phyloP scores from a whole-genome alignment of 139 green algal species.

The Micractinium conductrix region DNA sequence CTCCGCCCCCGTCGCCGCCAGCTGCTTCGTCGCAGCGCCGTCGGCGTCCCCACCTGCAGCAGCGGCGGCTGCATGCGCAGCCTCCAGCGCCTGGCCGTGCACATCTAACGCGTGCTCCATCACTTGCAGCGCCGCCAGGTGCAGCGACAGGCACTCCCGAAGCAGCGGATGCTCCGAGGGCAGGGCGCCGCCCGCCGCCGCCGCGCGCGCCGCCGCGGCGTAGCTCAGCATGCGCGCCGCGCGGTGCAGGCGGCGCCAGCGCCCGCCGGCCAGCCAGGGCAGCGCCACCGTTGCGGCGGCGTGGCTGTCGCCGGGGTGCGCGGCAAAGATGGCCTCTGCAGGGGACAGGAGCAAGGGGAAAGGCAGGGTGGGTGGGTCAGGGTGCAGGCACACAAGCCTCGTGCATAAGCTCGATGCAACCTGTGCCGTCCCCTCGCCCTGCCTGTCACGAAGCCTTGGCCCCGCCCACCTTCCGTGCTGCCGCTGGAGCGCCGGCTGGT shows the following conservation, averaged over 20 bases:
- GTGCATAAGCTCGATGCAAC: no score
- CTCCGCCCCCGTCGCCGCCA: not conserved
- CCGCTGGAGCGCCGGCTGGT: not conserved
- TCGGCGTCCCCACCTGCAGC: not conserved
- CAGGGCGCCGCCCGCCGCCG: not conserved
- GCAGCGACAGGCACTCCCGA: slow-evolving; percentile 33
- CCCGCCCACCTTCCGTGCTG: not conserved
- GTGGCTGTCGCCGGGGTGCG: not conserved
- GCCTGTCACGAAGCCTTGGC: no score
- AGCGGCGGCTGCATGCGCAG: not conserved
- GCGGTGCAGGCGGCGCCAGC: not conserved
- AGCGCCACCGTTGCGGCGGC: not conserved
- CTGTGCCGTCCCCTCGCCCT: no score
- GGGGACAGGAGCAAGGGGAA: not conserved
- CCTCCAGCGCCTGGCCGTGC: slow-evolving; percentile 4
- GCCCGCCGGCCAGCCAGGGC: not conserved
- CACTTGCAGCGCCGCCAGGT: slow-evolving; percentile 50
- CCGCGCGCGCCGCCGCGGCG: not conserved
- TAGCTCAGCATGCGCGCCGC: not conserved
- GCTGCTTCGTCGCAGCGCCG: not conserved
- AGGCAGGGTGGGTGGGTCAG: no score
- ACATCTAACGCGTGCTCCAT: slow-evolving; percentile 32
- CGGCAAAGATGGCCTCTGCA: slow-evolving; percentile 11
- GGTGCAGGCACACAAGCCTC: no score
- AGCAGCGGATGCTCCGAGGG: slow-evolving; percentile 5